Base-by-base conservation (phyloP, 2,329 filamentous ascomycete species). In the Neofusicoccum kwambonambiense region DNA sequence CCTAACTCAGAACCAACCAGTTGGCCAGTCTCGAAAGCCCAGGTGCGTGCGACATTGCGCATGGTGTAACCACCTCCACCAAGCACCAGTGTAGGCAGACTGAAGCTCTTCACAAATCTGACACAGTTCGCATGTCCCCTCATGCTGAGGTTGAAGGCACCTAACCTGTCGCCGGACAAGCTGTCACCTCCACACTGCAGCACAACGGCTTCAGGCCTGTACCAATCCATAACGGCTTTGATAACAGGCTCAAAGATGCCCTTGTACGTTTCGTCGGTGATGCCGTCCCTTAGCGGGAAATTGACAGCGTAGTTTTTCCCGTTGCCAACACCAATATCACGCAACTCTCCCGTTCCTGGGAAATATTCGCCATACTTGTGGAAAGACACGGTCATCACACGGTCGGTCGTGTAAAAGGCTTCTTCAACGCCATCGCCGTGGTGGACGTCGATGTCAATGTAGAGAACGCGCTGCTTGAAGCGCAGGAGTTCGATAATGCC, bases 1-100 rank as follows among this genome's bases (percentile, higher is more conserved):
- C 87, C 85, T 85, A 98, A 91, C 35, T 91, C 85, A 66, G 93
- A 87, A 34, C 91, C 91, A 19, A 97, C 91, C 8, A 98, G 84
- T 65, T 93, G 86, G 69, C 94, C 94, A 0, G 82, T 84, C 87
- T 97, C 80, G 70, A 82, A 86, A 22, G 82, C 82, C 87, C 86
- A 89, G 0, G 87, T 89, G 56, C 87, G 82, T 13, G 82, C 81
- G 22, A 84, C 70, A 79, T 90, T 90, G 62, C 88, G 82, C 86
- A 90, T 90, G 0, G 88, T 90, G 71, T 90, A 90, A 44, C 88
- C 88, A 69, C 88, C 88, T 45, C 88, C 88, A 54, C 88, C 88
- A 8, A 90, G 80, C 9, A 90, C 84, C 66, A 90, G 80, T 1
- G 87, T 87, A 0, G 88, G 88, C 17, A 89, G 79, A 66, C 86